Evolutionary conservation across 2,329 filamentous ascomycete species (phyloP).

Genomic region (Alternaria arbusti): DNA sequence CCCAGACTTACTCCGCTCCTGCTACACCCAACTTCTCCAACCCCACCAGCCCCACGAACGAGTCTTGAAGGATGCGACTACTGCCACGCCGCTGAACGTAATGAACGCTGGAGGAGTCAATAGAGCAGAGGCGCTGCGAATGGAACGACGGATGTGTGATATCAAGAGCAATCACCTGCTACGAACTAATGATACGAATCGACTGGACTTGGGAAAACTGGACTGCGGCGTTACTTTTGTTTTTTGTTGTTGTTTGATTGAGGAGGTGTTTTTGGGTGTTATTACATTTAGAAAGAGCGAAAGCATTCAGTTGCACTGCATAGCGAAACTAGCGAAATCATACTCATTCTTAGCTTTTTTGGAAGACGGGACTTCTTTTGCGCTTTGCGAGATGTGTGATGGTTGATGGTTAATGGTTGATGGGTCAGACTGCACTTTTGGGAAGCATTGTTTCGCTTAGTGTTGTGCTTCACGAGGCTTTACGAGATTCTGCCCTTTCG

Average conservation of each 20-base stretch:
- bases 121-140: background rate
- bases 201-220: background rate
- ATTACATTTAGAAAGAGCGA: background rate
- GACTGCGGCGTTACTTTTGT: background rate
- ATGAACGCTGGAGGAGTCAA: background rate
- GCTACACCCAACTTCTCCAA: constrained; percentile 37
- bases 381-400: background rate
- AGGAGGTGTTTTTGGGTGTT: background rate
- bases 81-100: background rate
- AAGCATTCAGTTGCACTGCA: constrained; percentile 6
- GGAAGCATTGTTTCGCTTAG: background rate
- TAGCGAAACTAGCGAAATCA: constrained; percentile 5
- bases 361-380: background rate
- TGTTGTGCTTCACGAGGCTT: background rate
- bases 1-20: constrained; percentile 30
- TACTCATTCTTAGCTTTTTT: background rate
- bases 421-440: too few relatives aligned
- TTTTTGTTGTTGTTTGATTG: background rate
- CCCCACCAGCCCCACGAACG: constrained; percentile 31
- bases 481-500: background rate
- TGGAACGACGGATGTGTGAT: background rate
- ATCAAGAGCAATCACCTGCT: background rate
- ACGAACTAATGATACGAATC: constrained; percentile 1
- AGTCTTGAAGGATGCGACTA: constrained; percentile 14
- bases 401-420: too few relatives aligned